phyloP scores from a whole-genome alignment of 148 eudicot species.

The Arbutus unedo region DNA sequence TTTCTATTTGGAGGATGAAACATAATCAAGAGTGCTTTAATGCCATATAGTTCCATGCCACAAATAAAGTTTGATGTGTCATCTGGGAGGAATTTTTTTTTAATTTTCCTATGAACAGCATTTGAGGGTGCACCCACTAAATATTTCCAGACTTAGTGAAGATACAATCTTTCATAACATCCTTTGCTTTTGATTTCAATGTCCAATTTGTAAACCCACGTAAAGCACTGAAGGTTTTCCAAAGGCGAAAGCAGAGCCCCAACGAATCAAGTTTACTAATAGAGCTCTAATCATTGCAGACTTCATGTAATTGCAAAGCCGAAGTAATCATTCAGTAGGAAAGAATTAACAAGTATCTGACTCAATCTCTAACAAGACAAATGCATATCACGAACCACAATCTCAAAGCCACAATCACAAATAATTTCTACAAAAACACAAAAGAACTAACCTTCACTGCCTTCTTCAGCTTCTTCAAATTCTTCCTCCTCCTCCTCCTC shows the following conservation, averaged over 20 bases:
- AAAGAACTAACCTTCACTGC: conserved; percentile 35
- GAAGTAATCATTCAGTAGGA: background rate
- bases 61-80: background rate
- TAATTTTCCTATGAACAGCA: background rate
- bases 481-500: conserved; percentile 38
- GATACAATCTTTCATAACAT: background rate
- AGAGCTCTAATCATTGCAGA: background rate
- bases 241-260: background rate
- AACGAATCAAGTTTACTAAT: background rate
- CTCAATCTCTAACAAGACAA: background rate
- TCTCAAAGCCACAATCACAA: background rate
- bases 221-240: background rate
- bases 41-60: background rate
- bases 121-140: background rate
- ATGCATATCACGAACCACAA: background rate
- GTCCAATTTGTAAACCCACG: background rate
- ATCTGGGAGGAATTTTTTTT: background rate
- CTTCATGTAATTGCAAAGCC: no score
- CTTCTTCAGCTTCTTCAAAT: conserved; percentile 27
- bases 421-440: background rate
- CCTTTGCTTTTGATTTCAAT: background rate
- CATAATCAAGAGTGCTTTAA: conserved; percentile 1
- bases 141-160: background rate
- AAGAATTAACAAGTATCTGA: background rate
- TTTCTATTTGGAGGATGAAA: background rate